Conservation (phyloP, 257 asterid genomes). For the Knoxia roxburghii region DNA sequence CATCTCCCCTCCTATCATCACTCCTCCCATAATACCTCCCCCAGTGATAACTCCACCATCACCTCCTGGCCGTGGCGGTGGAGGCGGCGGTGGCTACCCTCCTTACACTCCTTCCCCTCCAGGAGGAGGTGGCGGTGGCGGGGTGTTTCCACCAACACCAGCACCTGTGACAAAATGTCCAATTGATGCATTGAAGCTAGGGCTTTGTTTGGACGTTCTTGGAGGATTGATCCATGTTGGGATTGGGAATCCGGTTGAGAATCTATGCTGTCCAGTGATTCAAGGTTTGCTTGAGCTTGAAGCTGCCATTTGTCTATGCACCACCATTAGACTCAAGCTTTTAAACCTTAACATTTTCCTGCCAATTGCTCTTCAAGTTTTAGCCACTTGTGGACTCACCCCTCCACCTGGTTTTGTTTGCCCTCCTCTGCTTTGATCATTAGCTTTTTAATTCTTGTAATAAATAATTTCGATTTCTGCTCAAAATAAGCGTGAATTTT, state of each 20-base stretch:
- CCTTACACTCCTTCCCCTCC: constrained; percentile 45
- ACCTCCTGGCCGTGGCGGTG: constrained; percentile 33
- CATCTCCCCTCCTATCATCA: constrained; percentile 33
- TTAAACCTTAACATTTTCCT: constrained; percentile 76
- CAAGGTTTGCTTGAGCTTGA: constrained; percentile 82
- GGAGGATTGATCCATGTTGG: constrained; percentile 84
- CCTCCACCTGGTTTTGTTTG: constrained; percentile 92
- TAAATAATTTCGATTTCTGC: background rate
- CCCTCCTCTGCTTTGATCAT: constrained; percentile 42
- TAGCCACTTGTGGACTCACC: constrained; percentile 70
- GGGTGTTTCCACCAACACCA: constrained; percentile 25
- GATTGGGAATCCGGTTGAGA: constrained; percentile 71
- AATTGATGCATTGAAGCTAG: constrained; percentile 71
- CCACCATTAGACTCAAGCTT: constrained; percentile 68
- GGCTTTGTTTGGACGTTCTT: constrained; percentile 82
- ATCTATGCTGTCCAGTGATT: constrained; percentile 78
- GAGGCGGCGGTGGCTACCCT: constrained; percentile 38
- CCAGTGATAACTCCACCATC: constrained; percentile 39
- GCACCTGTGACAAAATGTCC: constrained; percentile 46
- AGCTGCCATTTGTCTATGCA: constrained; percentile 88
- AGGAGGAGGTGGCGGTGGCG: constrained; percentile 34
- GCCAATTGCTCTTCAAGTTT: constrained; percentile 71
- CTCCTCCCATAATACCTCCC: constrained; percentile 38
- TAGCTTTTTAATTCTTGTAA: background rate
- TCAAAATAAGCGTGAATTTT: background rate